Evolutionary conservation across 2,329 filamentous ascomycete species (phyloP).

Genomic region (Hypomyces rosellus): DNA sequence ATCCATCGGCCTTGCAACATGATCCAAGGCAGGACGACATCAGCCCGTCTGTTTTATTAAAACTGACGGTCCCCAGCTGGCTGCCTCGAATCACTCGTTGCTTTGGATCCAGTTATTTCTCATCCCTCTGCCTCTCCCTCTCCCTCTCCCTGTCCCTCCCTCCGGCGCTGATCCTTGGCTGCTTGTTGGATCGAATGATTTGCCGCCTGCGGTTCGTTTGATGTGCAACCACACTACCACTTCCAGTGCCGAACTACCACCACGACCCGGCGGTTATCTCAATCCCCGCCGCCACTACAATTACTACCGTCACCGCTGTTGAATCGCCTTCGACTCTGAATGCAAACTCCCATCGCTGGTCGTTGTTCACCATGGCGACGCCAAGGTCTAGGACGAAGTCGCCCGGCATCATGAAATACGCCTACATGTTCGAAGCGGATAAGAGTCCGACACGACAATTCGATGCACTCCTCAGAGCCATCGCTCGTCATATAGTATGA

Average conservation of each 20-base stretch:
- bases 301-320: not conserved
- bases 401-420: conserved; percentile 41
- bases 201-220: not conserved
- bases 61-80: not conserved
- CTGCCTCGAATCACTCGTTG: conserved; percentile 3
- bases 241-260: not conserved
- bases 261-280: not conserved
- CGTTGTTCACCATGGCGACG: conserved; percentile 16
- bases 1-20: conserved; percentile 4
- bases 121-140: not conserved
- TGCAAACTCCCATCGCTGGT: conserved; percentile 3
- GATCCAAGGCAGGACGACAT: conserved; percentile 1
- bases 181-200: not conserved
- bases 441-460: conserved; percentile 63
- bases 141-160: not conserved
- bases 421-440: conserved; percentile 61
- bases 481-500: conserved; percentile 65
- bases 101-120: not conserved
- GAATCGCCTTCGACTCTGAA: conserved; percentile 5
- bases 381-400: conserved; percentile 15
- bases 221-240: not conserved
- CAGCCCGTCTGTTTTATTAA: not conserved
- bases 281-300: not conserved
- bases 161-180: not conserved
- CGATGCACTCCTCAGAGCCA: conserved; percentile 60